Base-by-base conservation (phyloP, 345 rosid species). In the Salix brachista region DNA sequence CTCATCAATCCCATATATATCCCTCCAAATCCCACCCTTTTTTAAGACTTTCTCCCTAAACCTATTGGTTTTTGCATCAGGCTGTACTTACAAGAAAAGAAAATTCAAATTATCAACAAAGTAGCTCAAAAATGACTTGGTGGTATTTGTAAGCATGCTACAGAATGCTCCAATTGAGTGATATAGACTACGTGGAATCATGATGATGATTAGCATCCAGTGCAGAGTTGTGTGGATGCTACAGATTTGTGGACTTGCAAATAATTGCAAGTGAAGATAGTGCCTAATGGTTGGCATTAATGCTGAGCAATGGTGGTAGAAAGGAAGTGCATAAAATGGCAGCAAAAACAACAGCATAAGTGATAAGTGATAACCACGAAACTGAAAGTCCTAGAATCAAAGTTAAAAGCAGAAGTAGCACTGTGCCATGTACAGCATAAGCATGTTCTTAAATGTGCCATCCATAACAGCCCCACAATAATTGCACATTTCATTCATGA, bases 21-120 rank as follows among this genome's bases (percentile, higher is more conserved):
- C 98, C 82, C 90, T 90, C 99, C 99, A 96, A n/a, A 87, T 75
- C 73, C 99, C 99, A 69, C 98, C 99, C 79, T 88, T 94, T 88
- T 92, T 94, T 14, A 91, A n/a, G 61, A 96, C 99, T 82, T 84
- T 94, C 75, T 96, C 99, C 87, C 85, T 88, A 83, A 96, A 96
- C 79, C 91, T 91, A 75, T 72, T 80, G 5, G 99, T 96, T 83
- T 96, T 96, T 67, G 97, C 97, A 90, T 96, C 99, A 74, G 97
- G 95, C 99, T 96, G 93, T 70, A 85, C 71, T 54, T 69, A 79
- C n/a, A 17, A 28, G 32, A 74, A 75, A 71, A 9, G 30, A 34
- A 67, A 73, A 46, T 41, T 65, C 39, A 67, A 52, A 61, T 54
- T 17, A 42, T 16, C 2, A 50, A 62, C 41, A 21, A 41, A 36